Base-by-base conservation (phyloP, 768 basidiomycete genomes). In the Termitomyces sp. region DNA sequence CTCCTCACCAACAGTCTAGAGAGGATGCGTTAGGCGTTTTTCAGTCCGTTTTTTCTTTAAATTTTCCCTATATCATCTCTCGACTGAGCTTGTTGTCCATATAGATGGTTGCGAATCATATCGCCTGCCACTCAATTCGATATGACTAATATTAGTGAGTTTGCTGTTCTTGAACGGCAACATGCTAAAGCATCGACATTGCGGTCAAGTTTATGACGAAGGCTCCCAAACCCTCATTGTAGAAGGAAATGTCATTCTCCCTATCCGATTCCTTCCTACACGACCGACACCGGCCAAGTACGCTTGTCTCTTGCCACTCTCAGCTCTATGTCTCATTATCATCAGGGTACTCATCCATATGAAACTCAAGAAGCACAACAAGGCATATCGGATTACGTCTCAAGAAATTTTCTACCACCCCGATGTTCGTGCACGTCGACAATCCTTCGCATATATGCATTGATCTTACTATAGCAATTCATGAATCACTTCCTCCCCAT, bases 101-200 rank as follows among this genome's bases (percentile, higher is more conserved):
- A 14, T 53, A 83, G 82, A 62, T 87, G 84, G 83, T 84, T 85
- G 65, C 81, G 85, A 50, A 71, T 87, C 35, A 67, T 85, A 64
- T 85, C 83, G 12, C 86, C 85, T 0, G 60, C 66, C 23, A 72
- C 79, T 23, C 66, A 76, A 9, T 60, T 79, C 37, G 58, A 71
- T 1, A 71, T 83, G 2, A 64, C 70, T 8, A 73, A 65, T 53
- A 72, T 82, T 55, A 73, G 82, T 80, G 54, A 69, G 79, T 49
- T 26, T 30, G 15, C 23, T 14, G 8, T n/a, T 26, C 12, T 50
- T n/a, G 26, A 21, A 53, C 8, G n/a, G 19, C 0, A 31, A 12
- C 26, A 15, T 23, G 33, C 44, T 19, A 12, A 49, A 21, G 30
- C 17, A 41, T 50, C 47, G 51, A 30, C 30, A 15, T 5, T 3